phyloP scores from a whole-genome alignment of 1,284 basidiomycete species.

The Sanguinoderma infundibulare region DNA sequence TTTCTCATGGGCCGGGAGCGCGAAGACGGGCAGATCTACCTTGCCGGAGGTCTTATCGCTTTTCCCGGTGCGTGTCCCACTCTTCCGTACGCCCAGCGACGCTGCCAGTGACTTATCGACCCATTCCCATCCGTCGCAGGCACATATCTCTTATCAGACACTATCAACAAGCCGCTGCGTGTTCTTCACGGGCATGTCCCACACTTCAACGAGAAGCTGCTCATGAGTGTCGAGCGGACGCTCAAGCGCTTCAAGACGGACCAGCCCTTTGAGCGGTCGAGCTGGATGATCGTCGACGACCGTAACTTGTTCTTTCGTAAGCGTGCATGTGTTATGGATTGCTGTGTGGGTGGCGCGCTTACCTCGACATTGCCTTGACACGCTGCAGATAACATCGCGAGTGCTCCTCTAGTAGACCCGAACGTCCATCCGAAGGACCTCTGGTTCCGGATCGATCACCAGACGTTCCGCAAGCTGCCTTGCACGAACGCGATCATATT shows the following conservation, averaged over 20 bases:
- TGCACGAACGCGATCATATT: constrained; percentile 42
- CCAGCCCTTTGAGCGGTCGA: constrained; percentile 45
- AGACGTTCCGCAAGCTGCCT: constrained; percentile 49
- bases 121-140: constrained; percentile 23
- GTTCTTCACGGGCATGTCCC: constrained; percentile 42
- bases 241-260: constrained; percentile 42
- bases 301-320: constrained; percentile 40
- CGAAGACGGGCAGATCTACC: constrained; percentile 43
- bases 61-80: constrained; percentile 37
- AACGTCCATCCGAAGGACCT: constrained; percentile 37
- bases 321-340: not conserved
- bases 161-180: constrained; percentile 41
- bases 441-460: constrained; percentile 41
- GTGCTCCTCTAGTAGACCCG: constrained; percentile 26
- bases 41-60: constrained; percentile 43
- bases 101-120: no score
- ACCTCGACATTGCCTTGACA: not conserved
- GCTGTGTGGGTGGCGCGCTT: not conserved
- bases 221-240: constrained; percentile 45
- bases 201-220: constrained; percentile 46
- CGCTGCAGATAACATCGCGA: constrained; percentile 35
- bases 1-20: constrained; percentile 45
- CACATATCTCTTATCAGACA: constrained; percentile 42
- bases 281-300: constrained; percentile 48
- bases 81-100: not conserved